Conservation (phyloP, 1,284 basidiomycete species). For the Ceratobasidium sp. region DNA sequence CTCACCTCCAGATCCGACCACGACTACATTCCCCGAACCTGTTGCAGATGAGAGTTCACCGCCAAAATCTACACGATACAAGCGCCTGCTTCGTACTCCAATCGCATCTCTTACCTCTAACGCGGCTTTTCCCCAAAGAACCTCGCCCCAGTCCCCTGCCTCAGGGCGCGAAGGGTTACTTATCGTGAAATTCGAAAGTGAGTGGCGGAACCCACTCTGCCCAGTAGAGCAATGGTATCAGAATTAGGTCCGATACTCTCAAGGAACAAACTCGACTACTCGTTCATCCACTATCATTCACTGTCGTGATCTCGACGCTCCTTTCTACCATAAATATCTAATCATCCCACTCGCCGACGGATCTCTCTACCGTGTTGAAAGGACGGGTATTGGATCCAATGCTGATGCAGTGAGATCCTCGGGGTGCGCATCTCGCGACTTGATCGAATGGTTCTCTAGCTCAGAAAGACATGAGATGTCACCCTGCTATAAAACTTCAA, state of each 20-base stretch:
- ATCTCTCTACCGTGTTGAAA: constrained; percentile 16
- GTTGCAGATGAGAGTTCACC: too few relatives aligned
- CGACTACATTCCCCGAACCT: too few relatives aligned
- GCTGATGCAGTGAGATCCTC: neutral
- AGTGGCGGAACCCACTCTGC: constrained; percentile 3
- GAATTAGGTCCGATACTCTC: neutral
- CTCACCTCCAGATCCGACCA: too few relatives aligned
- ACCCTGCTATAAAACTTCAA: too few relatives aligned
- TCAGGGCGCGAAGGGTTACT: neutral
- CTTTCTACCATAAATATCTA: constrained; percentile 31
- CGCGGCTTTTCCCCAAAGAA: too few relatives aligned
- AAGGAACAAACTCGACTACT: neutral
- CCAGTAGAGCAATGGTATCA: constrained; percentile 34
- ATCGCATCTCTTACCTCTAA: too few relatives aligned
- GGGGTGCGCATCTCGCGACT: neutral
- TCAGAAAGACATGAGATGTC: neutral
- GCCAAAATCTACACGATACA: too few relatives aligned
- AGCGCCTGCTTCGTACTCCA: too few relatives aligned
- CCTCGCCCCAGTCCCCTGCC: too few relatives aligned
- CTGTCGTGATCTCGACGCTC: neutral
- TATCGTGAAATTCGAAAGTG: neutral
- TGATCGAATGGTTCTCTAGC: constrained; percentile 19
- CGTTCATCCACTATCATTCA: constrained; percentile 4
- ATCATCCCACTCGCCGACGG: neutral
- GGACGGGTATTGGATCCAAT: constrained; percentile 8